Evolutionary conservation across 129 eudicot species (phyloP).

Genomic region (Escallonia herrerae): DNA sequence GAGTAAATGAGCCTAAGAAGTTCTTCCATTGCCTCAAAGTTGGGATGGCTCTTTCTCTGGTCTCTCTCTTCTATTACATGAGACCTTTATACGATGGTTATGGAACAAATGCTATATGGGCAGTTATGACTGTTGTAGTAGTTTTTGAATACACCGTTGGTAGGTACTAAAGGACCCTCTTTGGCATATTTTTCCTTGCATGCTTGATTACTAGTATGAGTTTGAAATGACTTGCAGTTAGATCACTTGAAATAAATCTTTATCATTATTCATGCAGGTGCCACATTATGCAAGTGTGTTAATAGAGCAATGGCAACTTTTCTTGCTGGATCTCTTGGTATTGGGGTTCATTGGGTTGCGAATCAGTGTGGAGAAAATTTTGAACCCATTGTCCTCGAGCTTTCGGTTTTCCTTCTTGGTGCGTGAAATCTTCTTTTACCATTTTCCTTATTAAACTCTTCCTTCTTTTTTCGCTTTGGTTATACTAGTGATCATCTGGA

Average conservation of each 20-base stretch:
- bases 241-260: neutral
- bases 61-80: slow-evolving; percentile 85
- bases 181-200: neutral
- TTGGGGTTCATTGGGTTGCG: slow-evolving; percentile 87
- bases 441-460: neutral
- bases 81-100: slow-evolving; percentile 78
- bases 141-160: slow-evolving; percentile 87
- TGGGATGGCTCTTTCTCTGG: slow-evolving; percentile 71
- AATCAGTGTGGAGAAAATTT: slow-evolving; percentile 50
- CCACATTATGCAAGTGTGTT: slow-evolving; percentile 63
- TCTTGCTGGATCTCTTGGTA: slow-evolving; percentile 68
- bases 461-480: no score
- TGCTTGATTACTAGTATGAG: neutral
- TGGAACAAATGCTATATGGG: slow-evolving; percentile 97
- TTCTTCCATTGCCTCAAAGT: slow-evolving; percentile 74
- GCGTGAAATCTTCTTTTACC: neutral
- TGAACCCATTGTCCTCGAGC: slow-evolving; percentile 69
- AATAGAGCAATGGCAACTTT: slow-evolving; percentile 62
- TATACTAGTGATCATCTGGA: neutral
- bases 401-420: slow-evolving; percentile 69
- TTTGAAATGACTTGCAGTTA: neutral
- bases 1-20: slow-evolving; percentile 59
- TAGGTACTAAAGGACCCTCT: slow-evolving; percentile 20
- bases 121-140: slow-evolving; percentile 90
- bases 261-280: slow-evolving; percentile 44